Conservation (phyloP, 108 stramenopile genomes). For the Skeletonema costatum region DNA sequence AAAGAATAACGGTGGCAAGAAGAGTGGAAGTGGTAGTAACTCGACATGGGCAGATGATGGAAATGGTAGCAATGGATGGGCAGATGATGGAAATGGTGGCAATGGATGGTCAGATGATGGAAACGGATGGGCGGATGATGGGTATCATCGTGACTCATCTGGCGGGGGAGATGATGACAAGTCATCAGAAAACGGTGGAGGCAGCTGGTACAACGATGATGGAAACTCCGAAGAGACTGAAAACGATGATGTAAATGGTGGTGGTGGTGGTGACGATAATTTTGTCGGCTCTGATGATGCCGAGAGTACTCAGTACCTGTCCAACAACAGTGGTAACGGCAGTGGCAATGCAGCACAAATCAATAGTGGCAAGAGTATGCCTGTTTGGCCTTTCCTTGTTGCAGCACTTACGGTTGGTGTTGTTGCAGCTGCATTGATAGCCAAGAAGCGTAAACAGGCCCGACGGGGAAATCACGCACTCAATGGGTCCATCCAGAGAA, state of each 20-base stretch:
- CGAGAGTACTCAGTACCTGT: neutral
- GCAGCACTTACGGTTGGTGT: slow-evolving; percentile 9
- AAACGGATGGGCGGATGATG: neutral
- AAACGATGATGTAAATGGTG: neutral
- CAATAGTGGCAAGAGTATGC: neutral
- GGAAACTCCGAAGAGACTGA: too few relatives aligned
- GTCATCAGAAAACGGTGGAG: neutral
- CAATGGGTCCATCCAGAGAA: neutral
- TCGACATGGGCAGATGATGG: too few relatives aligned
- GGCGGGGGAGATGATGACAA: neutral
- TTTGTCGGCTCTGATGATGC: neutral
- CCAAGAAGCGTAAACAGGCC: neutral
- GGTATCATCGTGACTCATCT: neutral
- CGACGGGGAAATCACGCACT: neutral
- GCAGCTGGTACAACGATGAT: neutral
- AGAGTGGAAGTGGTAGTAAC: neutral
- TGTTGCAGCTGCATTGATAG: slow-evolving; percentile 13
- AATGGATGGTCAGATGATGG: too few relatives aligned
- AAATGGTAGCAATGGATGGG: too few relatives aligned
- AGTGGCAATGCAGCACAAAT: neutral
- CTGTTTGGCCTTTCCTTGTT: slow-evolving; percentile 17
- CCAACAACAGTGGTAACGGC: neutral
- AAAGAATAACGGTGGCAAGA: neutral
- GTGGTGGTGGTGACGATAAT: neutral
- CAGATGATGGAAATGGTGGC: neutral